A percentile compares a stretch with the other conserved stretches of the same genome.
These are phyloP conservation scores for Clavispora santaluciae DNA, from an alignment of 805 yeast genomes.

Conservation along the genomic window DNA sequence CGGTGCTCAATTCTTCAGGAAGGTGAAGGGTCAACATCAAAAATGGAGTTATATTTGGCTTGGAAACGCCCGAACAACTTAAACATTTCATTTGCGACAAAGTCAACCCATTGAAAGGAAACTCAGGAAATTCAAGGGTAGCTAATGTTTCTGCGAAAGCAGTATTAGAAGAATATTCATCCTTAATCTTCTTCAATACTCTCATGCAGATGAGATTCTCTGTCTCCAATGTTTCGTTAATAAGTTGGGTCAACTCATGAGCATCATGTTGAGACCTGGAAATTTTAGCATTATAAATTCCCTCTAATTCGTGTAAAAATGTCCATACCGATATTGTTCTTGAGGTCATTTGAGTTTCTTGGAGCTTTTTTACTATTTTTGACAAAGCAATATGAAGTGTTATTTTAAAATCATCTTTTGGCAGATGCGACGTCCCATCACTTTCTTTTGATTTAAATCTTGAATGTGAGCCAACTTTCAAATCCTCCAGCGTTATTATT, in stretches of 20 bases:
- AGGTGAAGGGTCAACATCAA: conserved; percentile 69
- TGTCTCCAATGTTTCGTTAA: conserved; percentile 70
- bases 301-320: conserved; percentile 66
- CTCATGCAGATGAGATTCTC: conserved; percentile 49
- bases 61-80: conserved; percentile 58
- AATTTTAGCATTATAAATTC: conserved; percentile 65
- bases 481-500: conserved; percentile 10
- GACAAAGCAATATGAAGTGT: conserved; percentile 58
- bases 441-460: conserved; percentile 6
- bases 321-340: conserved; percentile 73
- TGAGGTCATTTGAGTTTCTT: conserved; percentile 52
- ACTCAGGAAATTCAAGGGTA: conserved; percentile 43
- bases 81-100: conserved; percentile 68
- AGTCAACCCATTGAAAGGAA: conserved; percentile 70
- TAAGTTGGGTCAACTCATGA: conserved; percentile 80
- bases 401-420: conserved; percentile 26
- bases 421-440: not conserved
- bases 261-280: conserved; percentile 91
- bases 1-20: conserved; percentile 50
- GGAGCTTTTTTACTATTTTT: conserved; percentile 49
- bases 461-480: conserved; percentile 14
- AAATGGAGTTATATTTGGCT: conserved; percentile 55
- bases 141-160: conserved; percentile 5
- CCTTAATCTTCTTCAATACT: conserved; percentile 21
- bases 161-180: conserved; percentile 2